Conservation (phyloP, 2,329 filamentous ascomycete species). For the Monilinia vaccinii-corymbosi region DNA sequence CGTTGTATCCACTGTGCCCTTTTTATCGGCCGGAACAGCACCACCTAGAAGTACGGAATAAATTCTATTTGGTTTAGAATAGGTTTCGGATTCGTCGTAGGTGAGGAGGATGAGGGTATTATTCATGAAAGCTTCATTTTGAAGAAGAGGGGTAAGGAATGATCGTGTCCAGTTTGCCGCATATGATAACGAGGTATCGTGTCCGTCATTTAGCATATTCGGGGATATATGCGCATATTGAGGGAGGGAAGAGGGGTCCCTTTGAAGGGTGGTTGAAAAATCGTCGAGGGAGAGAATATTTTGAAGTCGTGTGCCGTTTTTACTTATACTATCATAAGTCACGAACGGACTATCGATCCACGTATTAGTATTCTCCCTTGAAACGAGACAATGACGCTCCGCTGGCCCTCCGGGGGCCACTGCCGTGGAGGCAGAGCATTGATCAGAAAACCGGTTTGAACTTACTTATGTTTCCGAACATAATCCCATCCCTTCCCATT, state of each 20-base stretch:
- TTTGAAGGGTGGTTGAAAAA: slow-evolving; percentile 49
- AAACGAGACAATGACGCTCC: background rate
- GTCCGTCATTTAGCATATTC: slow-evolving; percentile 58
- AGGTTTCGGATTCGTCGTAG: slow-evolving; percentile 49
- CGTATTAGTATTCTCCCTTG: slow-evolving; percentile 3
- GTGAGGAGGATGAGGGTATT: slow-evolving; percentile 47
- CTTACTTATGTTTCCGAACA: slow-evolving; percentile 29
- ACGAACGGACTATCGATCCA: slow-evolving; percentile 30
- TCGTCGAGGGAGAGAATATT: slow-evolving; percentile 53
- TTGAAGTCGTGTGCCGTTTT: slow-evolving; percentile 41
- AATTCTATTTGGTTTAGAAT: slow-evolving; percentile 43
- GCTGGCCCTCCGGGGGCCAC: slow-evolving; percentile 1
- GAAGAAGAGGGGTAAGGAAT: slow-evolving; percentile 45
- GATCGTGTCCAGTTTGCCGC: slow-evolving; percentile 42
- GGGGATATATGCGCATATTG: slow-evolving; percentile 58
- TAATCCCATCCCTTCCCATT: slow-evolving; percentile 31
- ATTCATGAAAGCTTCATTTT: slow-evolving; percentile 41
- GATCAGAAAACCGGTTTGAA: background rate
- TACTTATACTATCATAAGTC: slow-evolving; percentile 45
- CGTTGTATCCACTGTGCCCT: slow-evolving; percentile 42
- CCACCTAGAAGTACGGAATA: slow-evolving; percentile 46
- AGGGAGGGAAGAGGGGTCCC: slow-evolving; percentile 41
- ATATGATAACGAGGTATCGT: slow-evolving; percentile 45
- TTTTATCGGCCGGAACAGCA: slow-evolving; percentile 38
- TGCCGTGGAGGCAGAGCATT: slow-evolving; percentile 3